These are phyloP conservation scores for Talaromyces sp. DNA, from an alignment of 2,329 filamentous ascomycete species.

Conservation along the genomic window DNA sequence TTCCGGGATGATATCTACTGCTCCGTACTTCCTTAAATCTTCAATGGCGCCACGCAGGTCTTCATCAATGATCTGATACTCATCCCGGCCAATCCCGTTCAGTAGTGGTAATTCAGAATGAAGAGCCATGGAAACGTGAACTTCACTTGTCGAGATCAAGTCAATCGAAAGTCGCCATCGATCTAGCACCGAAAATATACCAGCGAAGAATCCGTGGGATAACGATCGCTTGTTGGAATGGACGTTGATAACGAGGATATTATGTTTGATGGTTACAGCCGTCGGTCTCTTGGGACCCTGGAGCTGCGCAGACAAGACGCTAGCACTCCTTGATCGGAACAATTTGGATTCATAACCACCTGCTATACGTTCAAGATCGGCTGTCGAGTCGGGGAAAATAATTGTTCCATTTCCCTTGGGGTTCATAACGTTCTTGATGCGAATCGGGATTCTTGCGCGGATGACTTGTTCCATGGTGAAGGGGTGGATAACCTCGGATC, in stretches of 20 bases:
- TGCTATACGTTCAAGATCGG: slow-evolving; percentile 49
- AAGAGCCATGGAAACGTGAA: slow-evolving; percentile 95
- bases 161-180: slow-evolving; percentile 85
- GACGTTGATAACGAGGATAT: slow-evolving; percentile 95
- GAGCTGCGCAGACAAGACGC: slow-evolving; percentile 46
- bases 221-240: slow-evolving; percentile 96
- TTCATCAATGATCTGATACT: slow-evolving; percentile 56
- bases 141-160: slow-evolving; percentile 92
- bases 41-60: slow-evolving; percentile 64
- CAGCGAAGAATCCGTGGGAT: slow-evolving; percentile 92
- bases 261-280: slow-evolving; percentile 94
- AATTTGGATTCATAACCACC: slow-evolving; percentile 59
- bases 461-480: slow-evolving; percentile 95
- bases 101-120: slow-evolving; percentile 67
- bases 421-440: slow-evolving; percentile 69
- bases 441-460: slow-evolving; percentile 62
- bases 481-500: slow-evolving; percentile 95
- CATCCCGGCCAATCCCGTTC: slow-evolving; percentile 46
- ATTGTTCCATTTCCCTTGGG: slow-evolving; percentile 61
- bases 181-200: slow-evolving; percentile 89
- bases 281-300: slow-evolving; percentile 70
- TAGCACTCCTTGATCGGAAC: slow-evolving; percentile 46
- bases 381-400: slow-evolving; percentile 69
- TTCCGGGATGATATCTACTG: slow-evolving; percentile 82
- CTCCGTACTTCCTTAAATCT: slow-evolving; percentile 75